Base-by-base conservation (phyloP, 208 protist genomes). In the Trypanosoma caninum region DNA sequence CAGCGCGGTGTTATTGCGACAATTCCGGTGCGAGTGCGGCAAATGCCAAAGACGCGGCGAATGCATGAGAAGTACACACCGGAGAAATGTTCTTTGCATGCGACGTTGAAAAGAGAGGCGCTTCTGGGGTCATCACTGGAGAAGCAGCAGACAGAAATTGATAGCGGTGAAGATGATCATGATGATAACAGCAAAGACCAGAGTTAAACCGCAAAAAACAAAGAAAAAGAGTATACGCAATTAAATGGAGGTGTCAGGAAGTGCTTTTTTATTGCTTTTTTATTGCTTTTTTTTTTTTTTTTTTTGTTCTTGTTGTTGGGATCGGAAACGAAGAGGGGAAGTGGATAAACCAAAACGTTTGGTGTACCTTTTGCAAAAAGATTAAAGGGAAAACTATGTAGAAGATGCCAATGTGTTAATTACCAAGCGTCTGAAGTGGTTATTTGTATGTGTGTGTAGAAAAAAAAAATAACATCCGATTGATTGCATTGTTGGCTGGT, bases 51-150 rank as follows among this genome's bases (percentile, higher is more conserved):
- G 16, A 91, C 85, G 2, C 74, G 76, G 40, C 76, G 88, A 20
- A 91, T 92, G 85, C 52, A 62, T 11, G 59, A 74, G 30, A 92
- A 91, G 59, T 95, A 93, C 74, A 80, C 82, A 1, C 69, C 78
- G 2, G 65, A 71, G 35, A 93, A 88, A 48, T 95, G 88, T 70
- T 40, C 83, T 2, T 44, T 92, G 38, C 72, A 45, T 1, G 88
- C 88, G 20, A 91, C 68, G 37, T 73, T 95, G 53, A 91, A 88
- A 74, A 67, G 78, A 23, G 72, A 83, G 33, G 64, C 41, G 0
- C 20, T 20, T 16, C 48, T n/a, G 14, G 25, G 30, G 23, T 30
- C 11, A 7, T 10, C 37, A 34, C 4, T 20, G 37, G 2, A 31
- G 47, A 44, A 14, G 22, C 10, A 6, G 3, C 41, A 42, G 40